Evolutionary conservation across 2,329 filamentous ascomycete species (phyloP), one percentile per base, ranked within the genome.

Genomic region (Periconia sp.): DNA sequence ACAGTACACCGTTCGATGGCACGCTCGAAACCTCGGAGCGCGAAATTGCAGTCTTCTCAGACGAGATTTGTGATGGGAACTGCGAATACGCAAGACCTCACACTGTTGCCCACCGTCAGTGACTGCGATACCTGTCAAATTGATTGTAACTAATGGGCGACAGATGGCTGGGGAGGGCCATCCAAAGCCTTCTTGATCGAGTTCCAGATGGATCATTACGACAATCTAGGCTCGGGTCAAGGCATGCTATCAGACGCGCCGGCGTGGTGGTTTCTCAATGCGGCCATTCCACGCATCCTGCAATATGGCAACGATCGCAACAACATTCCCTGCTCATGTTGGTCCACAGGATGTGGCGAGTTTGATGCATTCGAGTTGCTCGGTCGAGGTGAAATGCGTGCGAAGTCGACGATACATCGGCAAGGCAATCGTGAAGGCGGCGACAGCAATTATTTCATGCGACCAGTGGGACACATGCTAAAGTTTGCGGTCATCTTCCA

Each of bases 291-390:
- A 23, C 85, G 85, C 55, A 86, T 87, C 6, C 76, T 82, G 6
- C 88, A 92, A 71, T 92, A 92, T 76, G 80, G 81, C 58, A 75
- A 77, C 45, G 70, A 76, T 8, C 72, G 75, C 46, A 65, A 65
- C 50, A 69, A 68, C 53, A 59, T 69, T 23, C 67, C 70, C 2
- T 92, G 89, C 79, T 89, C 84, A 54, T 92, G 90, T 79, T 92
- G 88, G 88, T 74, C 73, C 13, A 79, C 68, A 64, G 85, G 84
- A 37, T 92, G 89, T 68, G 89, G 88, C 63, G 90, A 93, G 75
- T 83, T 89, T 57, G 90, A 93, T 65, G 80, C 92, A 50, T 86
- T 88, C 64, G 90, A 92, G 75, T 81, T 90, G 20, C 82, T 92
- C 41, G 79, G 81, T 55, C 70, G 80, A 1, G 89, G 88, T 27